Base-by-base conservation (phyloP, 2,329 filamentous ascomycete genomes). In the Penicillium occitanis region DNA sequence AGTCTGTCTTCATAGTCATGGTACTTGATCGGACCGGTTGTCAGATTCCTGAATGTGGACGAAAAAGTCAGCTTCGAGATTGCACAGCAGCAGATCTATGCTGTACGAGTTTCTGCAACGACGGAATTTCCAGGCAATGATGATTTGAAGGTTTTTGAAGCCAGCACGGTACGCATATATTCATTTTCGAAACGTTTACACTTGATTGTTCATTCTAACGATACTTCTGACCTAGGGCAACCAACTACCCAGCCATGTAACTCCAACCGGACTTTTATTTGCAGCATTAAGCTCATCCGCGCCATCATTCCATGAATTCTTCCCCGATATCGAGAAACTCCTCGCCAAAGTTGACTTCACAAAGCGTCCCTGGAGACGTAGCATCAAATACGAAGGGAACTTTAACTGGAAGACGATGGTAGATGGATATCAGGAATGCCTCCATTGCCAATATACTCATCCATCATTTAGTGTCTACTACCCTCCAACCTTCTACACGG, bases 321-420 rank as follows among this genome's bases (percentile, higher is more conserved):
- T 85, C 68, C 81, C 81, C 0, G 82, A 84, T 1, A 74, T 87
- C 0, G 81, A 86, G 67, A 76, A 78, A 1, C 68, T 86, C 2
- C 77, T 85, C 0, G 76, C 76, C 2, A 79, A 74, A 50, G 83
- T 86, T 2, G 83, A 87, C 66, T 87, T 87, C 70, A 85, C 83
- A 3, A 78, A 81, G 64, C 76, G 85, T 1, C 84, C 84, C 0
- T 78, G 85, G 68, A 79, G 83, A 2, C 79, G 81, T 25, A 83
- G 82, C 51, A 84, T 87, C 68, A 80, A 79, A n/a, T 87, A 87
- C 64, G 79, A 83, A 61, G 85, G 85, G 2, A 78, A 79, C 0
- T 86, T 87, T 76, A 87, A 87, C 71, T 86, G 84, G 84, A 86
- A 86, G 71, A 86, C 84, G 0, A 86, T 86, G 81, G 83, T 86